A percentile compares a stretch with the other conserved stretches of the same genome.
Evolutionary conservation across 441 rosid genomes (phyloP).

Genomic region (Croton setiger): DNA sequence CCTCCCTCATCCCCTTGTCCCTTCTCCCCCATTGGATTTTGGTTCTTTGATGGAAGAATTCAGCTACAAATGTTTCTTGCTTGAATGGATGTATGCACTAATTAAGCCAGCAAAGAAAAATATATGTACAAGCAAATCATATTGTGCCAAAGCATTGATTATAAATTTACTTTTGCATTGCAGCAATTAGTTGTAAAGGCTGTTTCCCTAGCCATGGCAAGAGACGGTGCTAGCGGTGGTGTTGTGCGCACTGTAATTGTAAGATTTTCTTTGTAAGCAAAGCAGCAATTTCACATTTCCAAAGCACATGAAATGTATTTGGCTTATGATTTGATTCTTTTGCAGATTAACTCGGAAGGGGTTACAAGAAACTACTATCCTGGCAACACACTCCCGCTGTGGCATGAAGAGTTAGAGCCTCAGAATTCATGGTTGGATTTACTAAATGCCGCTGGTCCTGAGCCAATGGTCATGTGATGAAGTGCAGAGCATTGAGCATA

Average conservation of each 20-base stretch:
- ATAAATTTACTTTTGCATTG: conserved; percentile 15
- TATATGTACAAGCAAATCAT: neutral
- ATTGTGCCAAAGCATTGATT: neutral
- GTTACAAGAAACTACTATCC: conserved; percentile 85
- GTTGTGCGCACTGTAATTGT: conserved; percentile 93
- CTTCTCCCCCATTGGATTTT: too few relatives aligned
- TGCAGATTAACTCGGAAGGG: conserved; percentile 85
- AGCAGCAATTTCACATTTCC: neutral
- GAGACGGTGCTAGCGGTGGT: conserved; percentile 98
- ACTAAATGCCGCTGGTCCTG: conserved; percentile 55
- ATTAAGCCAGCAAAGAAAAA: neutral
- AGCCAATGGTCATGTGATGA: conserved; percentile 54
- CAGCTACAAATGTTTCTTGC: too few relatives aligned
- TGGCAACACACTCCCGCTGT: conserved; percentile 75
- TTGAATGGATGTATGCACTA: neutral
- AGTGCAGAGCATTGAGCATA: neutral
- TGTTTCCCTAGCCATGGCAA: conserved; percentile 90
- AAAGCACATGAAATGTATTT: neutral
- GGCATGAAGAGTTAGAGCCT: conserved; percentile 90
- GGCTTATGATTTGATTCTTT: neutral
- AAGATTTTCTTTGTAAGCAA: conserved; percentile 27
- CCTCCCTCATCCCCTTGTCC: too few relatives aligned
- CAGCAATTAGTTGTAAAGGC: conserved; percentile 95
- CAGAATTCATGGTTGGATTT: conserved; percentile 78
- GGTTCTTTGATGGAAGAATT: too few relatives aligned